Conservation (phyloP, 2,329 filamentous ascomycete species). For the Fusarium cyanostomum region DNA sequence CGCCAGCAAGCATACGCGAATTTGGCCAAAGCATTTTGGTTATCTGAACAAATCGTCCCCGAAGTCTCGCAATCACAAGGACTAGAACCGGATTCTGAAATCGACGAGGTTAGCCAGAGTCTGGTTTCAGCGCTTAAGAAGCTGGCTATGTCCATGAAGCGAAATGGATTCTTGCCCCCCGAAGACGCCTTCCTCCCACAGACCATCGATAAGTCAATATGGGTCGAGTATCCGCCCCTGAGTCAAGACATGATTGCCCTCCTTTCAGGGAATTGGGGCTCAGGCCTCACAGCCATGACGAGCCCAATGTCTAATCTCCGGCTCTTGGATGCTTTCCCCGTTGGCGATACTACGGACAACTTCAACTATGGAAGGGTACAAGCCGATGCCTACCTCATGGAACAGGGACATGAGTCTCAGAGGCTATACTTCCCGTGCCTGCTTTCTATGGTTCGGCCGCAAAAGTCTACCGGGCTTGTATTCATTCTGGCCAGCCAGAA, state of each 20-base stretch:
- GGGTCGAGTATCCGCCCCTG: slow-evolving; percentile 79
- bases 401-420: slow-evolving; percentile 74
- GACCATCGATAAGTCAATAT: slow-evolving; percentile 82
- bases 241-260: slow-evolving; percentile 76
- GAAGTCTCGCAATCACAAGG: slow-evolving; percentile 58
- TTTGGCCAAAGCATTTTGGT: slow-evolving; percentile 86
- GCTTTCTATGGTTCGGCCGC: slow-evolving; percentile 77
- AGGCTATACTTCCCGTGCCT: slow-evolving; percentile 77
- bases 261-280: slow-evolving; percentile 69
- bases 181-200: slow-evolving; percentile 76
- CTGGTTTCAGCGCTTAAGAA: slow-evolving; percentile 75
- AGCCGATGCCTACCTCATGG: slow-evolving; percentile 78
- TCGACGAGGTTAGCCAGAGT: slow-evolving; percentile 63
- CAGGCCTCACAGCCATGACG: slow-evolving; percentile 58
- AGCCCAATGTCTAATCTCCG: slow-evolving; percentile 59
- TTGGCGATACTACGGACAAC: slow-evolving; percentile 76
- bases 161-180: slow-evolving; percentile 80
- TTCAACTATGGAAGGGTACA: slow-evolving; percentile 85
- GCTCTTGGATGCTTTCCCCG: slow-evolving; percentile 75
- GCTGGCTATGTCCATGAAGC: slow-evolving; percentile 82
- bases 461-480: slow-evolving; percentile 73
- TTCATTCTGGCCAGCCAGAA: slow-evolving; percentile 83
- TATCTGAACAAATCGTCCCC: slow-evolving; percentile 66
- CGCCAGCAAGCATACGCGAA: slow-evolving; percentile 85
- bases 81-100: slow-evolving; percentile 55